Evolutionary conservation across 208 protist species (phyloP).

Genomic region (Crithidia thermophila): DNA sequence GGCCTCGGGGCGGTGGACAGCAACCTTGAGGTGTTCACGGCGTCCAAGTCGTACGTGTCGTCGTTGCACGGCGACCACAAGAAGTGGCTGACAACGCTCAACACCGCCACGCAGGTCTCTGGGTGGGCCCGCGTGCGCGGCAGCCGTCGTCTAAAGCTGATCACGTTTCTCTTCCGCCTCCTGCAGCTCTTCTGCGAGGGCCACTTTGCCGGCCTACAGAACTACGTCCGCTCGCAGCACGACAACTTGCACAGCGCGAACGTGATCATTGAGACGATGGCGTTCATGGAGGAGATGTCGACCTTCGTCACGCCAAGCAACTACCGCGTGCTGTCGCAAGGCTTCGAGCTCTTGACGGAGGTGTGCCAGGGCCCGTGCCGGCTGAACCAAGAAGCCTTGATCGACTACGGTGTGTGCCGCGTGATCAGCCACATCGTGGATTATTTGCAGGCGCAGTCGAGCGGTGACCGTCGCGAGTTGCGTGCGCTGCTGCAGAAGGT

Average conservation of each 20-base stretch:
- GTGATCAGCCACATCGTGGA: constrained; percentile 43
- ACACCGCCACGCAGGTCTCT: constrained; percentile 19
- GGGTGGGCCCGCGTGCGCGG: constrained; percentile 67
- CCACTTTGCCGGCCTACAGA: constrained; percentile 86
- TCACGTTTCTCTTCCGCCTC: constrained; percentile 77
- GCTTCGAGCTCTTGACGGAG: constrained; percentile 90
- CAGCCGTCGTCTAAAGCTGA: constrained; percentile 45
- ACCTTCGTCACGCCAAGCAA: constrained; percentile 56
- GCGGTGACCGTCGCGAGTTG: constrained; percentile 10
- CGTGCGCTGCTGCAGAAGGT: constrained; percentile 1
- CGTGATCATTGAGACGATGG: constrained; percentile 80
- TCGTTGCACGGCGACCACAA: constrained; percentile 9
- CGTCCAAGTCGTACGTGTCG: constrained; percentile 12
- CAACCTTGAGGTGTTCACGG: constrained; percentile 20
- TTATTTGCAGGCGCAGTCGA: constrained; percentile 26
- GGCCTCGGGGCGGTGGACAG: not conserved
- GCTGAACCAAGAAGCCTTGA: constrained; percentile 80
- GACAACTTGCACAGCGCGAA: constrained; percentile 86
- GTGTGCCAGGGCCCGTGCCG: constrained; percentile 92
- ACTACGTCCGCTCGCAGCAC: constrained; percentile 88
- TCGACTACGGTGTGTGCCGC: constrained; percentile 61
- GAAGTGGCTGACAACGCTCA: constrained; percentile 10
- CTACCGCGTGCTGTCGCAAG: constrained; percentile 48
- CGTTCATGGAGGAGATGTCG: constrained; percentile 60
- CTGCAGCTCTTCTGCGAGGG: constrained; percentile 95